Evolutionary conservation across 2,329 filamentous ascomycete species (phyloP).

Genomic region (Neodidymelliopsis sp.): DNA sequence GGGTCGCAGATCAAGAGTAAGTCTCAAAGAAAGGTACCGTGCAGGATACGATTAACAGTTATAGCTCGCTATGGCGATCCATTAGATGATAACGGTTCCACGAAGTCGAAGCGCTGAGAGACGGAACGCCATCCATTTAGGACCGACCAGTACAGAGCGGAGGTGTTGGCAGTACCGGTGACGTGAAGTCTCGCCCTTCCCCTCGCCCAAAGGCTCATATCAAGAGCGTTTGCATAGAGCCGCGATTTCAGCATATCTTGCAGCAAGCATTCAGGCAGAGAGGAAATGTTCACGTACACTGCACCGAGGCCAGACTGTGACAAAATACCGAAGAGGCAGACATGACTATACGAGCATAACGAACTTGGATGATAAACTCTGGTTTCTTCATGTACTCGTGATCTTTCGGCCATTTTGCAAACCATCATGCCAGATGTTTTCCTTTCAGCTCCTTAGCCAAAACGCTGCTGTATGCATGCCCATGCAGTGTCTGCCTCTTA

Average conservation of each 20-base stretch:
- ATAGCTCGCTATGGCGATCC: slow-evolving; percentile 48
- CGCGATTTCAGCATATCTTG: neutral
- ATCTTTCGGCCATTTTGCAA: neutral
- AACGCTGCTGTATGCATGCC: slow-evolving; percentile 43
- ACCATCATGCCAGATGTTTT: no score
- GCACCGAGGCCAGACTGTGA: neutral
- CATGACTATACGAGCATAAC: neutral
- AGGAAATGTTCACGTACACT: neutral
- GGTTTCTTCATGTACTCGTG: neutral
- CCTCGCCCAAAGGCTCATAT: no score
- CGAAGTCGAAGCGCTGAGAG: slow-evolving; percentile 39
- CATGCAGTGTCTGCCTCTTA: slow-evolving; percentile 1
- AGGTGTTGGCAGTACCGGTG: neutral
- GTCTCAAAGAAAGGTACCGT: slow-evolving; percentile 1
- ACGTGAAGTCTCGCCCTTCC: no score
- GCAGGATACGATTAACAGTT: slow-evolving; percentile 20
- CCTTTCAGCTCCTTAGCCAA: slow-evolving; percentile 3
- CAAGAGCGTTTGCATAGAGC: neutral
- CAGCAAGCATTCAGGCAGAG: neutral
- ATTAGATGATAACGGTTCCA: slow-evolving; percentile 38
- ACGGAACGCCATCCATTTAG: neutral
- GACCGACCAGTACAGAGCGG: neutral
- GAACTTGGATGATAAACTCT: neutral
- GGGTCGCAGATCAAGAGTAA: slow-evolving; percentile 44
- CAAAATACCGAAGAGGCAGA: neutral